These are phyloP conservation scores for Debaryomycetaceae sp. DNA, from an alignment of 1,139 yeast species.

Conservation along the genomic window DNA sequence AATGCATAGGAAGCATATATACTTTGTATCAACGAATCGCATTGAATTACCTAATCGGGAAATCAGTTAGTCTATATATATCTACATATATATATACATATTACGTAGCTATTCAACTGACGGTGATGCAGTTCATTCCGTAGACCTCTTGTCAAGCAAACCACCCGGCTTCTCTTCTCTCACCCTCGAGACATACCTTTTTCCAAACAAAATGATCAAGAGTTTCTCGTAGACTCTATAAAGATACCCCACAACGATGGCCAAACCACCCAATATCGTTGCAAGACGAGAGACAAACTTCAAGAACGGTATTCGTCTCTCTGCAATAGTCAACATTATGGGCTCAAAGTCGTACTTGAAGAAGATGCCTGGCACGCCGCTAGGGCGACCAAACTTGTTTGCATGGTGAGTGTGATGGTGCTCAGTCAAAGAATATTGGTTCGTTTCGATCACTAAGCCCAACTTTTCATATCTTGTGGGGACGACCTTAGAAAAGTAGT, in stretches of 20 bases:
- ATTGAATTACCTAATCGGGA: background rate
- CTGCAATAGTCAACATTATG: conserved; percentile 64
- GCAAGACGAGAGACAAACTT: conserved; percentile 76
- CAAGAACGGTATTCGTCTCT: conserved; percentile 68
- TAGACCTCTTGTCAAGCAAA: conserved; percentile 15
- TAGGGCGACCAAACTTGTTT: conserved; percentile 21
- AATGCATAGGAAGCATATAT: background rate
- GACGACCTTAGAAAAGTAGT: conserved; percentile 74
- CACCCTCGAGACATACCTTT: conserved; percentile 49
- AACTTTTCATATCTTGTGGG: conserved; percentile 75
- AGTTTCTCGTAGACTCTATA: conserved; percentile 49
- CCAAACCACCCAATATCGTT: conserved; percentile 74
- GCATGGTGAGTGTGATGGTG: conserved; percentile 26
- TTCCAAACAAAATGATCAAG: conserved; percentile 44
- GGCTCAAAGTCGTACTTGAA: conserved; percentile 90
- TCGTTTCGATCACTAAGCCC: conserved; percentile 73
- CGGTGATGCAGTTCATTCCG: background rate
- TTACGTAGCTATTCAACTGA: background rate
- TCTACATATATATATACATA: no score
- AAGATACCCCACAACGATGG: conserved; percentile 50
- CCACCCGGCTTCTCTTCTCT: conserved; percentile 50
- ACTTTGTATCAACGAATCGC: background rate
- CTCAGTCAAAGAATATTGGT: conserved; percentile 81
- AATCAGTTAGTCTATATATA: background rate
- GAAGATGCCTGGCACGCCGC: conserved; percentile 70